Percentiles rank a stretch among this genome's conserved stretches.
These are phyloP conservation scores for Dictyostelium citrinum DNA, from an alignment of 78 protist species.

Conservation along the genomic window DNA sequence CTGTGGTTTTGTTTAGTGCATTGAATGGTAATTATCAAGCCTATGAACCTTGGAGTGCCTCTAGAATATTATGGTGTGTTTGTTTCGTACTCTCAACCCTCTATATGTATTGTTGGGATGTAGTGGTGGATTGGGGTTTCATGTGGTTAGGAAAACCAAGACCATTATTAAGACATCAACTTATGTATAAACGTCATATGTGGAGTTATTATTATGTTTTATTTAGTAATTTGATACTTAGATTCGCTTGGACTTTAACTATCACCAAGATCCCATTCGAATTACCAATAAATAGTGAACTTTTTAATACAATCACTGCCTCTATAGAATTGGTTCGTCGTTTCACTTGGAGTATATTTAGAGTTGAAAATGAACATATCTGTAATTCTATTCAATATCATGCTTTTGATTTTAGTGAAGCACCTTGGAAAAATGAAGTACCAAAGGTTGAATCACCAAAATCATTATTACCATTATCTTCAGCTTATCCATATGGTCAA, in stretches of 20 bases:
- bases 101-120: constrained; percentile 78
- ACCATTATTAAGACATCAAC: constrained; percentile 36
- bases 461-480: background rate
- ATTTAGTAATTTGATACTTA: constrained; percentile 37
- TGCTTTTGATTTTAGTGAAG: constrained; percentile 55
- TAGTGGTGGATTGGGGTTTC: constrained; percentile 68
- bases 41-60: constrained; percentile 69
- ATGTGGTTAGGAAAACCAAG: constrained; percentile 60
- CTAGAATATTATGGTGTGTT: constrained; percentile 61
- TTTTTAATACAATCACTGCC: constrained; percentile 36
- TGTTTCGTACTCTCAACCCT: constrained; percentile 53
- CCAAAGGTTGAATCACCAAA: background rate
- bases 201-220: constrained; percentile 55
- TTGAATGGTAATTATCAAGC: constrained; percentile 57
- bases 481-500: background rate
- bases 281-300: constrained; percentile 47
- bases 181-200: constrained; percentile 44
- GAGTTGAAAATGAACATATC: constrained; percentile 54
- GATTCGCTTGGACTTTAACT: constrained; percentile 74
- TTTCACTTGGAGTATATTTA: constrained; percentile 45
- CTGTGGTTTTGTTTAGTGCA: constrained; percentile 58
- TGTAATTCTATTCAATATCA: constrained; percentile 52
- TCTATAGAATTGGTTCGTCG: constrained; percentile 37
- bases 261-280: constrained; percentile 38
- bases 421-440: constrained; percentile 49